These are phyloP conservation scores for Vararia minispora DNA, from an alignment of 768 basidiomycete species.

Conservation along the genomic window DNA sequence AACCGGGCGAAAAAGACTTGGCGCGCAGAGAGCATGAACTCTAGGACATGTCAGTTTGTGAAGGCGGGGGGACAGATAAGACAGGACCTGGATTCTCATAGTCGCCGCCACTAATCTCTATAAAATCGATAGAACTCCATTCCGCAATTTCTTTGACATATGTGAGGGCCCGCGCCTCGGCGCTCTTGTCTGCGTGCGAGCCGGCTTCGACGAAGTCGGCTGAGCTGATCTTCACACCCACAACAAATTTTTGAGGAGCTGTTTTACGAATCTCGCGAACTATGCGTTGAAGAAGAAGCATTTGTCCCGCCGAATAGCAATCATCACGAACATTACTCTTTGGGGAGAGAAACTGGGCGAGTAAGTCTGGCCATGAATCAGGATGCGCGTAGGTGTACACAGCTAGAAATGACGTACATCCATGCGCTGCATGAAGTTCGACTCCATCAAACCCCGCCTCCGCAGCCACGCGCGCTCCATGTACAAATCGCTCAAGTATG, in stretches of 20 bases:
- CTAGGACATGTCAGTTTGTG: slow-evolving; percentile 8
- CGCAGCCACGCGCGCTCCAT: slow-evolving; percentile 53
- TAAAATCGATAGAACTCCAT: slow-evolving; percentile 67
- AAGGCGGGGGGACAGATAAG: not conserved
- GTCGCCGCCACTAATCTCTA: slow-evolving; percentile 83
- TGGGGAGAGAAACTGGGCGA: slow-evolving; percentile 68
- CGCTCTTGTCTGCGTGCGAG: slow-evolving; percentile 8
- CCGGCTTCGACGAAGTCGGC: slow-evolving; percentile 50
- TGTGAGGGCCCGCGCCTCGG: slow-evolving; percentile 33
- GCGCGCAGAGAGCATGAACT: slow-evolving; percentile 29
- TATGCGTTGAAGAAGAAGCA: slow-evolving; percentile 51
- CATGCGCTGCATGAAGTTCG: slow-evolving; percentile 78
- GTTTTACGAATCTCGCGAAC: slow-evolving; percentile 40
- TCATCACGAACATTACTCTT: slow-evolving; percentile 54
- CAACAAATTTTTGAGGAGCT: slow-evolving; percentile 46
- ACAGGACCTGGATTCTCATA: slow-evolving; percentile 66
- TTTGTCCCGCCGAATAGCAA: slow-evolving; percentile 42
- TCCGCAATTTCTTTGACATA: slow-evolving; percentile 50
- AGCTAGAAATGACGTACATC: slow-evolving; percentile 42
- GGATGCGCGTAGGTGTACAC: not conserved
- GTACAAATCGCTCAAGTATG: slow-evolving; percentile 51
- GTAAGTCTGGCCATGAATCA: slow-evolving; percentile 39
- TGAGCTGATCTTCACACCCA: slow-evolving; percentile 76
- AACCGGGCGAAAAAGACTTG: slow-evolving; percentile 70
- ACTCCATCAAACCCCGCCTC: slow-evolving; percentile 77